phyloP scores from a whole-genome alignment of 192 early-diverging fungal genomes.

The Gonapodya prolifera region DNA sequence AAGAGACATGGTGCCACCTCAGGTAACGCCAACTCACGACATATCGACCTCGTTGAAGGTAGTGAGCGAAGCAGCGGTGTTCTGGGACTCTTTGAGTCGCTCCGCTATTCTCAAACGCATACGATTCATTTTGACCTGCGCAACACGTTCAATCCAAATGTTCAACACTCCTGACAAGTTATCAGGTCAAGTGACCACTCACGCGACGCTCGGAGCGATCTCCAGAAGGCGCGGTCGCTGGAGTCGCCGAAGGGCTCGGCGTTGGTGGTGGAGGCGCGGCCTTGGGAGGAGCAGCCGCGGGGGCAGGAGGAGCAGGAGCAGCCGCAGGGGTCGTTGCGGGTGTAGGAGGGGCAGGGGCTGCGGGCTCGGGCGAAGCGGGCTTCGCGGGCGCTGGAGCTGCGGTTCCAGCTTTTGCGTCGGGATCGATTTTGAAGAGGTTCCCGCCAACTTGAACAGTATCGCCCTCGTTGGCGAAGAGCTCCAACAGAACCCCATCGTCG shows the following conservation, averaged over 20 bases:
- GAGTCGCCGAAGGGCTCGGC: background rate
- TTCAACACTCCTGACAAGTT: background rate
- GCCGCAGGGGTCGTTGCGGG: conserved; percentile 28
- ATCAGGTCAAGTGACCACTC: background rate
- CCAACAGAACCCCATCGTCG: conserved; percentile 74
- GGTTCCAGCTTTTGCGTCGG: conserved; percentile 46
- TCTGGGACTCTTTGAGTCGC: conserved; percentile 94
- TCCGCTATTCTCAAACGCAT: conserved; percentile 91
- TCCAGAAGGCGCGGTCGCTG: background rate
- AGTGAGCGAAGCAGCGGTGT: conserved; percentile 90
- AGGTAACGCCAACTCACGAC: conserved; percentile 32
- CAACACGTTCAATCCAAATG: conserved; percentile 4
- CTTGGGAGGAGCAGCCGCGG: conserved; percentile 15
- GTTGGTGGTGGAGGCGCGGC: conserved; percentile 4
- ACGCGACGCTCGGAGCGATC: background rate
- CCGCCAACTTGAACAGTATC: conserved; percentile 81
- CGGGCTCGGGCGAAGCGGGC: conserved; percentile 13
- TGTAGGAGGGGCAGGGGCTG: conserved; percentile 19
- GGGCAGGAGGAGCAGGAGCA: conserved; percentile 12
- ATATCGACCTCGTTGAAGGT: conserved; percentile 99
- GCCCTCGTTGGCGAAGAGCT: conserved; percentile 70
- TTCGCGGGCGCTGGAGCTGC: conserved; percentile 18
- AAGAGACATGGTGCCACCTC: background rate
- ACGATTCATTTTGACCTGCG: conserved; percentile 85
- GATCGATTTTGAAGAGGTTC: conserved; percentile 87